Conservation (phyloP, 768 basidiomycete genomes). For the Baorangia bicolor region DNA sequence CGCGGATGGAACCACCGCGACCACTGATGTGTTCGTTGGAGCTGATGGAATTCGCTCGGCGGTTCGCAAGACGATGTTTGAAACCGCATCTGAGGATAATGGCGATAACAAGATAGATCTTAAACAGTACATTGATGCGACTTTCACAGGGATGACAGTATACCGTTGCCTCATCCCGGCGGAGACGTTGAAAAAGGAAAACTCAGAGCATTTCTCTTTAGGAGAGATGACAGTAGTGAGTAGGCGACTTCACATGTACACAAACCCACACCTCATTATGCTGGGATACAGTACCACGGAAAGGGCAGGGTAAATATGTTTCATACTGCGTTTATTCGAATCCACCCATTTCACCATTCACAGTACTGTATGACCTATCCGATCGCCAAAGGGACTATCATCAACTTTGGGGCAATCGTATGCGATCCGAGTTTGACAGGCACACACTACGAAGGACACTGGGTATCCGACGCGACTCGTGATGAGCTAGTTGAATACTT, state of each 20-base stretch:
- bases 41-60: too few species aligned
- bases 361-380: too few species aligned
- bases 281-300: constrained; percentile 9
- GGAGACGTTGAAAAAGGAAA: too few species aligned
- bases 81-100: too few species aligned
- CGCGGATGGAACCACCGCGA: too few species aligned
- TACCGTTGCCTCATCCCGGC: too few species aligned
- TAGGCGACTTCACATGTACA: background rate
- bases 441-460: constrained; percentile 31
- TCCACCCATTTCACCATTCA: background rate
- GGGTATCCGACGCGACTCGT: constrained; percentile 27
- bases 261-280: constrained; percentile 7
- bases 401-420: constrained; percentile 38
- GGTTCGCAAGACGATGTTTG: too few species aligned
- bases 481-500: constrained; percentile 34
- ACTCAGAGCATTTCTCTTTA: too few species aligned
- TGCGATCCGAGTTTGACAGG: constrained; percentile 30
- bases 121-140: too few species aligned
- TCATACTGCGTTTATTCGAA: background rate
- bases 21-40: too few species aligned
- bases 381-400: constrained; percentile 32
- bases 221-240: constrained; percentile 20
- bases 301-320: constrained; percentile 3
- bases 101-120: too few species aligned
- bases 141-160: too few species aligned